Base-by-base conservation (phyloP, 176 grass and related monocot genomes). In the Oryza meyeriana region DNA sequence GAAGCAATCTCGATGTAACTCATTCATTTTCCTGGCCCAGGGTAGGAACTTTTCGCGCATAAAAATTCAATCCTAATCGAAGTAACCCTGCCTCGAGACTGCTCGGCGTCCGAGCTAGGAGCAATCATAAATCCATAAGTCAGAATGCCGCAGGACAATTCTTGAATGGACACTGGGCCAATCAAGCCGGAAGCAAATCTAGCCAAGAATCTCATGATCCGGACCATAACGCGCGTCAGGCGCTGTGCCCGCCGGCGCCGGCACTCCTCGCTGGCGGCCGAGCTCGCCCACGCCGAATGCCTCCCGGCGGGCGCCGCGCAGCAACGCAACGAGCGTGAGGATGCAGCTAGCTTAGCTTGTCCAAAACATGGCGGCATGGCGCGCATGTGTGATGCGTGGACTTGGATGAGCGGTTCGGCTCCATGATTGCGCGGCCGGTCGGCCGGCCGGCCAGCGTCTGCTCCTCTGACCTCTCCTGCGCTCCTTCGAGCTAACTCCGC, bases 371-470 rank as follows among this genome's bases (percentile, higher is more conserved):
- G 45, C 13, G 44, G 31, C 44, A 79, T 80, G 64, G 20, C 22
- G 22, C 18, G 44, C 64, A 69, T 80, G 31, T 69, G 64, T 69
- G 22, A 25, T 69, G 78, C 66, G 77, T 79, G 63, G 63, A 52
- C 77, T 66, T 67, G 61, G 18, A 25, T 26, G 58, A 10, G 55
- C 22, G 20, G 55, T 25, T 59, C 42, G 1, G 50, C 55, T 59
- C 22, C 8, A 24, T 68, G 30, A 68, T 55, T 48, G 62, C 25
- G 38, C 7, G 40, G 40, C 14, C 18, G 22, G 41, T 1, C 22
- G 22, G 55, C 22, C 22, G 55, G 48, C 48, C 52, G 52, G 52
- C 52, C 22, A 8, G 22, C 22, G 55, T 2, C 9, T 50, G 41
- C 16, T 79, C 62, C n/a, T 70, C 10, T 40, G 41, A 10, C 28